Evolutionary conservation across 2,329 filamentous ascomycete species (phyloP), one percentile per base, ranked within the genome.

Genomic region (Bimuria novae-zelandiae): DNA sequence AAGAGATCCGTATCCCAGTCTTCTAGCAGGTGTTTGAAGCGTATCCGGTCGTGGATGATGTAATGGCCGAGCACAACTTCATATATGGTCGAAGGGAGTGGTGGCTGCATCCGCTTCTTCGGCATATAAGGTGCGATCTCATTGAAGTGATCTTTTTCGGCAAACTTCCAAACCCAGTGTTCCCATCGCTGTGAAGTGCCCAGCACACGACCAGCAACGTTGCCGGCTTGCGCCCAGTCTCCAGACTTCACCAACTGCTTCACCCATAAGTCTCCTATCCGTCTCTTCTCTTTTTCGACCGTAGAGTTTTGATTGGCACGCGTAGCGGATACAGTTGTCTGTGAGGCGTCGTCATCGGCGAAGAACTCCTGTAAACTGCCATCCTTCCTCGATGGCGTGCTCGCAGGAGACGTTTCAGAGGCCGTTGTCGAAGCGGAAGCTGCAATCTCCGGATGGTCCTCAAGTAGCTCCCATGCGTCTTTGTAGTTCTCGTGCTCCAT

Each of bases 101-200:
- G 88, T 7, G 92, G 92, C 23, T 84, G 84, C 70, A 95, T 81
- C n/a, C 86, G 84, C 48, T 87, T 83, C 1, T 84, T 86, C 0
- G 94, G 94, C 25, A 99, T 89, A 65, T 89, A 87, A 30, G 89
- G 83, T 4, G 89, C 89, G 55, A 99, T 96, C 63, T 96, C 92
- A 69, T 97, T 90, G 63, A 96, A 91, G 67, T 87, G 91, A 59
- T 90, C 84, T 2, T 89, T 89, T 35, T 91, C 88, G 7, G 92
- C 90, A 75, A 99, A 99, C 0, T 85, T 88, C 85, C 89, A 95
- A 4, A 95, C 89, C 92, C 93, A 97, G 65, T 95, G 90, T 75
- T 97, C 92, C 94, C 94, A 99, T 62, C 88, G 81, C 42, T 88
- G 81, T 1, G 91, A 85, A 1, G 88, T 90, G 37, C 86, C 86